Conservation (phyloP, 768 basidiomycete species). For the Agaricus blazei region DNA sequence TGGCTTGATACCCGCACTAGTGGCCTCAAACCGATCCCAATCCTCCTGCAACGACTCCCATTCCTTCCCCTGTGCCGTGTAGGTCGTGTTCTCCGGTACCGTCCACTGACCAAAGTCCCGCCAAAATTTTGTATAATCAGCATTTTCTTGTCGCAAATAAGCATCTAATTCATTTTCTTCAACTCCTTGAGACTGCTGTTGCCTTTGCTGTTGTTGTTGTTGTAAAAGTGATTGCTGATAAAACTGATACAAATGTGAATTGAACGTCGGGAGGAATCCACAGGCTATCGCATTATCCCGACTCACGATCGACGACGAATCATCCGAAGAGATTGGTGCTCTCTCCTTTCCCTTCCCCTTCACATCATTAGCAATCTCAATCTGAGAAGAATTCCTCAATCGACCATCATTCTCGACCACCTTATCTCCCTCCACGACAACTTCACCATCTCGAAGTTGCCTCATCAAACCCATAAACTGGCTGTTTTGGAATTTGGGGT, state of each 20-base stretch:
- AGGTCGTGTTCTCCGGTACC: slow-evolving; percentile 10
- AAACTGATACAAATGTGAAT: slow-evolving; percentile 4
- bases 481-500: slow-evolving; percentile 83
- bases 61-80: slow-evolving; percentile 24
- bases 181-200: neutral
- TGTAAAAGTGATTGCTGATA: neutral
- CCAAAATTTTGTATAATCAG: slow-evolving; percentile 62
- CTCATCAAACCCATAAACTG: slow-evolving; percentile 84
- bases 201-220: neutral
- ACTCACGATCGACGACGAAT: neutral
- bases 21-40: slow-evolving; percentile 83
- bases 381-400: slow-evolving; percentile 15
- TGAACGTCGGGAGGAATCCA: neutral
- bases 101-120: slow-evolving; percentile 29
- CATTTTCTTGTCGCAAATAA: slow-evolving; percentile 70
- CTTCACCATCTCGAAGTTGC: slow-evolving; percentile 72
- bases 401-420: slow-evolving; percentile 57
- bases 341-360: slow-evolving; percentile 63
- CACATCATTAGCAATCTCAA: slow-evolving; percentile 26
- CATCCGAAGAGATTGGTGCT: slow-evolving; percentile 24
- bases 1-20: slow-evolving; percentile 54
- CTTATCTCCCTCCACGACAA: slow-evolving; percentile 73
- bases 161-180: slow-evolving; percentile 50
- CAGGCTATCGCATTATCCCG: neutral
- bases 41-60: slow-evolving; percentile 72